A percentile compares a stretch with the other conserved stretches of the same genome.
These are phyloP conservation scores for Talaromyces adpressus DNA, from an alignment of 495 filamentous ascomycete species.

Conservation along the genomic window DNA sequence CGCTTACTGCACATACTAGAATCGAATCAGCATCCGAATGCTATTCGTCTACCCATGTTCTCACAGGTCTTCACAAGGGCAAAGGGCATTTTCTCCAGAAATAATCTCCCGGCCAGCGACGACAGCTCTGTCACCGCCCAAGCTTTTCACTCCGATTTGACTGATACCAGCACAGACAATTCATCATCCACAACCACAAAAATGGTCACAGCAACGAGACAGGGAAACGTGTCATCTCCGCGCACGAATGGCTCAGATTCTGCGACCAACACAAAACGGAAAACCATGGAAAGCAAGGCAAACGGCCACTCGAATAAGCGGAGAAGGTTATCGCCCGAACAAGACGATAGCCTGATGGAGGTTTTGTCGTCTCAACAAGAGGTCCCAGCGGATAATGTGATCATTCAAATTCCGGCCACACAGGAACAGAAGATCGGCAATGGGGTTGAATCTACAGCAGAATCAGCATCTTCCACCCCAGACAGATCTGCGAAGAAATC, in stretches of 20 bases:
- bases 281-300: slow-evolving; percentile 19
- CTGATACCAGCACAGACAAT: slow-evolving; percentile 4
- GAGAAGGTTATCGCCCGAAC: slow-evolving; percentile 19
- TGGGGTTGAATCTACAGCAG: slow-evolving; percentile 18
- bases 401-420: not conserved
- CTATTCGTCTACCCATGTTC: slow-evolving; percentile 31
- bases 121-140: slow-evolving; percentile 14
- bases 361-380: slow-evolving; percentile 1
- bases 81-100: slow-evolving; percentile 34
- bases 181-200: slow-evolving; percentile 12
- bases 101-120: slow-evolving; percentile 17
- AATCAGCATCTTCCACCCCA: slow-evolving; percentile 8
- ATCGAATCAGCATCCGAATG: not conserved
- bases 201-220: slow-evolving; percentile 35
- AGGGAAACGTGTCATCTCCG: slow-evolving; percentile 18
- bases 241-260: slow-evolving; percentile 11
- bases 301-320: slow-evolving; percentile 30
- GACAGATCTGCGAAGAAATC: slow-evolving; percentile 4
- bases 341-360: slow-evolving; percentile 2
- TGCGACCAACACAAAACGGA: slow-evolving; percentile 28
- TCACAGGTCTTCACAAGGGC: slow-evolving; percentile 37
- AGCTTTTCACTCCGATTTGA: slow-evolving; percentile 7
- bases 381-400: not conserved
- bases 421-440: slow-evolving; percentile 6
- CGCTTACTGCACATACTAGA: not conserved